Evolutionary conservation across 108 stramenopile genomes (phyloP).

Genomic region (Nitzschia sp.): DNA sequence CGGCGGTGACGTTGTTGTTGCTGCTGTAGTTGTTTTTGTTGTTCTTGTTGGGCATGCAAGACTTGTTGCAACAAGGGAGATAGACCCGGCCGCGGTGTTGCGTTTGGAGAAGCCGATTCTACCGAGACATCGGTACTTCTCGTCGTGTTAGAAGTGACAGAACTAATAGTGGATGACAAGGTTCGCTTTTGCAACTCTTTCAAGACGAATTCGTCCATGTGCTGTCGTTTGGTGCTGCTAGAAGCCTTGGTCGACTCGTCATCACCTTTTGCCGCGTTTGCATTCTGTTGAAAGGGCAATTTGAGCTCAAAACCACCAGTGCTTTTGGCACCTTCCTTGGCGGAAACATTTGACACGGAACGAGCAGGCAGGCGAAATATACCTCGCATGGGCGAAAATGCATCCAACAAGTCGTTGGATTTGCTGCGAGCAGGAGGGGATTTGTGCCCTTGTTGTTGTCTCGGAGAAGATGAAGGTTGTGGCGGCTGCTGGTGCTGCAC

Average conservation of each 20-base stretch:
- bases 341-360: background rate
- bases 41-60: background rate
- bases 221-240: background rate
- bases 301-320: background rate
- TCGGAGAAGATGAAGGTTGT: background rate
- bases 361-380: background rate
- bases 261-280: background rate
- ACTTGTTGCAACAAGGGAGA: background rate
- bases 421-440: constrained; percentile 1
- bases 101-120: no score
- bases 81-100: background rate
- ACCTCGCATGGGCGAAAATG: background rate
- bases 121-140: background rate
- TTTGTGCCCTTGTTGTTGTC: background rate
- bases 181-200: constrained; percentile 14
- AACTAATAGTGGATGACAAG: background rate
- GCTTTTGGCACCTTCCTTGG: background rate
- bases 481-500: background rate
- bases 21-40: background rate
- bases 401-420: background rate
- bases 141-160: background rate
- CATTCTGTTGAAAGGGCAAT: background rate
- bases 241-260: no score
- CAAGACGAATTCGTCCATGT: constrained; percentile 22
- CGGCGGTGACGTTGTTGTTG: background rate